Evolutionary conservation across 2,329 filamentous ascomycete species (phyloP), one percentile per base, ranked within the genome.

Genomic region (Whalleya microplaca): DNA sequence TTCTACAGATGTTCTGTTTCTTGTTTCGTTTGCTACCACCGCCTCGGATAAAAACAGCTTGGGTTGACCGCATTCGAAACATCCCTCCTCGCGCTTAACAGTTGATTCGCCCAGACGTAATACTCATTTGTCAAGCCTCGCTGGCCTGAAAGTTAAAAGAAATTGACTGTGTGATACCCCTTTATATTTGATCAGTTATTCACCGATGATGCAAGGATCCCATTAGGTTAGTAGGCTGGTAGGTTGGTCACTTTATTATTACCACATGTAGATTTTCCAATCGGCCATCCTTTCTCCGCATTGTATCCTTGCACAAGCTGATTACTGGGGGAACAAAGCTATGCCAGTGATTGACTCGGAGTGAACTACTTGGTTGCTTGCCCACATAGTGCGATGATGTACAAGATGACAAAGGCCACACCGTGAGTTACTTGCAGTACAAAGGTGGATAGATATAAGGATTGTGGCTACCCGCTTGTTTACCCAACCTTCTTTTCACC

Each of bases 181-280:
- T 49, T 52, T 58, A 56, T 46, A 50, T 59, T 56, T 48, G 55
- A 40, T 53, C 19, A 54, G 23, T 45, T 53, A 41, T 53, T 61
- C 55, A 61, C 52, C 44, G 55, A 58, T 60, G 55, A 63, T 63
- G 60, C 57, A 62, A 62, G 60, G 60, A 4, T 62, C 59, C 57
- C 55, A 58, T 58, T 43, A 20, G 43, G 8, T 20, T 9, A 8
- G 53, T 27, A 4, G 4, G 4, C 9, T 27, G 23, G 48, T 53
- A 43, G 19, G 37, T 51, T 48, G 32, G 52, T 58, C 51, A 53
- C 47, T 53, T 57, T 37, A 51, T 41, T 46, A 55, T 48, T 53
- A 55, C 50, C 52, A 45, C 9, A 9, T 41, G 32, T 14, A 45
- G 48, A 48, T 16, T 21, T 45, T n/a, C n/a, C 43, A 19, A 43